These are phyloP conservation scores for Bauhinia variegata DNA, from an alignment of 306 rosid species.

Conservation along the genomic window DNA sequence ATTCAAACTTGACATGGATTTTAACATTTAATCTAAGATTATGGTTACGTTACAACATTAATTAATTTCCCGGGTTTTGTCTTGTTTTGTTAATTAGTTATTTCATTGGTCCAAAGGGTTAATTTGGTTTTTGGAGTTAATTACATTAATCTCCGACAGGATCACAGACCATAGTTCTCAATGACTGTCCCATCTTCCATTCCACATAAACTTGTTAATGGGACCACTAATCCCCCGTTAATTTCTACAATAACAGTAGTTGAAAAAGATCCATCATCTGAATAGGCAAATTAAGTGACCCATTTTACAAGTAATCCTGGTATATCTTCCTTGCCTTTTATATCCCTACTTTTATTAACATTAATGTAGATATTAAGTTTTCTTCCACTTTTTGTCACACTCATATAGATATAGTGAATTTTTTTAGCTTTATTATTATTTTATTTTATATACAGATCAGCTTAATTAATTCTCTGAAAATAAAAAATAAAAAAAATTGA, in stretches of 20 bases:
- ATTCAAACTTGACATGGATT: no score
- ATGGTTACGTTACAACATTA: background rate
- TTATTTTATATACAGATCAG: background rate
- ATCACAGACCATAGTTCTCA: slow-evolving; percentile 31
- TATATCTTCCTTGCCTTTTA: slow-evolving; percentile 24
- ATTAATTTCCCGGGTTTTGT: background rate
- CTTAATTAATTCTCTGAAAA: background rate
- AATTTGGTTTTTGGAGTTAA: background rate
- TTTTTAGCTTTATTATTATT: slow-evolving; percentile 53
- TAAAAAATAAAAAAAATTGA: no score
- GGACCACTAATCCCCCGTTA: slow-evolving; percentile 41
- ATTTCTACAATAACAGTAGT: slow-evolving; percentile 42
- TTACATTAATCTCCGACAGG: slow-evolving; percentile 29
- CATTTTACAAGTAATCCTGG: slow-evolving; percentile 48
- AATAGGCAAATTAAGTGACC: slow-evolving; percentile 42
- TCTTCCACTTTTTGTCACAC: slow-evolving; percentile 35
- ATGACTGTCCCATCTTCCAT: slow-evolving; percentile 38
- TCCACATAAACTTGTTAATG: slow-evolving; percentile 36
- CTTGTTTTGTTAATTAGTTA: background rate
- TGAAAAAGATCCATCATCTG: slow-evolving; percentile 49
- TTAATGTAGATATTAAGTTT: no score
- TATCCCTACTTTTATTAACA: slow-evolving; percentile 24
- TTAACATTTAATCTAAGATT: no score
- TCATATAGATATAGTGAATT: slow-evolving; percentile 7
- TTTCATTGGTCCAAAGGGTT: background rate